A percentile compares a stretch with the other conserved stretches of the same genome.
These are phyloP conservation scores for Ambrosia trifida DNA, from an alignment of 129 eudicot species.

Conservation along the genomic window DNA sequence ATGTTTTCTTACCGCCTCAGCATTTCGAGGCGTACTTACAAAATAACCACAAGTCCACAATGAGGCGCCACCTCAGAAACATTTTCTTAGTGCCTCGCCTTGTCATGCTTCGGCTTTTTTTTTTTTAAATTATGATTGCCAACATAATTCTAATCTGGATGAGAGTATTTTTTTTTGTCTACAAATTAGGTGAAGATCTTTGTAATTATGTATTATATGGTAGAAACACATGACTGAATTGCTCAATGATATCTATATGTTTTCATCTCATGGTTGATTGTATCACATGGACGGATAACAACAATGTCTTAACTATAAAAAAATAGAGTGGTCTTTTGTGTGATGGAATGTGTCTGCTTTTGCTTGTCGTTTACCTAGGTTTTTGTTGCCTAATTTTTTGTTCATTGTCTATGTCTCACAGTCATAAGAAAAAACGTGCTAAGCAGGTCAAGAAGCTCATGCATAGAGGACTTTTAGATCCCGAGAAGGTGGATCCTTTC, in stretches of 20 bases:
- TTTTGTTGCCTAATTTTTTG: constrained; percentile 20
- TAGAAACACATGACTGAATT: neutral
- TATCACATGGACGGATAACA: neutral
- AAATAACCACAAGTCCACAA: no score
- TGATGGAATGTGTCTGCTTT: neutral
- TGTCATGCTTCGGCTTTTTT: no score
- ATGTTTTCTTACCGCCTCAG: no score
- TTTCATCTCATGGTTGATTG: neutral
- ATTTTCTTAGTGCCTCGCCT: no score
- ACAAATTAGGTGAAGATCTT: neutral
- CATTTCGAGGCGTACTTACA: no score
- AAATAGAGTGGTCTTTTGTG: neutral
- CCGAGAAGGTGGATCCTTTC: constrained; percentile 72
- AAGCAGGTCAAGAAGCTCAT: constrained; percentile 70
- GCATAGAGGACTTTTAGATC: constrained; percentile 70
- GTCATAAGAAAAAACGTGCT: constrained; percentile 78
- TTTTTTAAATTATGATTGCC: no score
- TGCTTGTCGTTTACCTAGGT: neutral
- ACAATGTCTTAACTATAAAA: neutral
- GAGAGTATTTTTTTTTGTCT: neutral
- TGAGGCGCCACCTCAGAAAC: no score
- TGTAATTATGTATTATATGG: neutral
- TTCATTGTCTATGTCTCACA: constrained; percentile 28
- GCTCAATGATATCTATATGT: neutral
- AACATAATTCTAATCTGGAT: neutral